Evolutionary conservation across 345 rosid species (phyloP).

Genomic region (Adansonia digitata): DNA sequence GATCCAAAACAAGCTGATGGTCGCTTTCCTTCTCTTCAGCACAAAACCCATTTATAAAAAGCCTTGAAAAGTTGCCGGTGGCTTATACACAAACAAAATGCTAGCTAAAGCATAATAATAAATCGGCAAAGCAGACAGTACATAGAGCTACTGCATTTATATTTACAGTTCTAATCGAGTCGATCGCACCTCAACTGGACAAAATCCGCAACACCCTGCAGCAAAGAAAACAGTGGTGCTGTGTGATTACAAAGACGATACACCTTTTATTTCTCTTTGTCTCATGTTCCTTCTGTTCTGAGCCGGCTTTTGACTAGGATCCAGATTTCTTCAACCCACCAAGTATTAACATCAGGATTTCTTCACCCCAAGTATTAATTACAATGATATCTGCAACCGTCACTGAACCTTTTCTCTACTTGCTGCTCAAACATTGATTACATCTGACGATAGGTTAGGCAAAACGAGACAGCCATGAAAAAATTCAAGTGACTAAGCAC

Average conservation of each 20-base stretch:
- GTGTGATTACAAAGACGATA: conserved; percentile 8
- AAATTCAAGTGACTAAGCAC: conserved; percentile 28
- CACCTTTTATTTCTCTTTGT: background rate
- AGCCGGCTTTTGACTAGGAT: conserved; percentile 21
- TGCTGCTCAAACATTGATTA: conserved; percentile 29
- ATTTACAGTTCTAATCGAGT: background rate
- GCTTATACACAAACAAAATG: conserved; percentile 16
- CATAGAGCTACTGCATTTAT: conserved; percentile 21
- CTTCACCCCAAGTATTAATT: conserved; percentile 33
- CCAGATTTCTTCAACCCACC: conserved; percentile 26
- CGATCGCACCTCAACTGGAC: conserved; percentile 13
- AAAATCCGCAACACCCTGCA: conserved; percentile 21
- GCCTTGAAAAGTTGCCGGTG: background rate
- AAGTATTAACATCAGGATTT: conserved; percentile 14
- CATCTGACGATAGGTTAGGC: conserved; percentile 25
- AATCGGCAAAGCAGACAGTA: conserved; percentile 15
- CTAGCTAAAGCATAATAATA: conserved; percentile 16
- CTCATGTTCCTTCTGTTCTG: conserved; percentile 13
- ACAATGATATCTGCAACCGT: conserved; percentile 30
- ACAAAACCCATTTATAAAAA: background rate
- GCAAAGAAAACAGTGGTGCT: conserved; percentile 23
- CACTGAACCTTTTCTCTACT: conserved; percentile 20
- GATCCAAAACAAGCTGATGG: background rate
- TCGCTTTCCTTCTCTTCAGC: background rate
- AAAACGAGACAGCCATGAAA: conserved; percentile 34